Evolutionary conservation across 805 yeast species (phyloP), one percentile per base, ranked within the genome.

Genomic region (Saccharomycopsis babjevae): DNA sequence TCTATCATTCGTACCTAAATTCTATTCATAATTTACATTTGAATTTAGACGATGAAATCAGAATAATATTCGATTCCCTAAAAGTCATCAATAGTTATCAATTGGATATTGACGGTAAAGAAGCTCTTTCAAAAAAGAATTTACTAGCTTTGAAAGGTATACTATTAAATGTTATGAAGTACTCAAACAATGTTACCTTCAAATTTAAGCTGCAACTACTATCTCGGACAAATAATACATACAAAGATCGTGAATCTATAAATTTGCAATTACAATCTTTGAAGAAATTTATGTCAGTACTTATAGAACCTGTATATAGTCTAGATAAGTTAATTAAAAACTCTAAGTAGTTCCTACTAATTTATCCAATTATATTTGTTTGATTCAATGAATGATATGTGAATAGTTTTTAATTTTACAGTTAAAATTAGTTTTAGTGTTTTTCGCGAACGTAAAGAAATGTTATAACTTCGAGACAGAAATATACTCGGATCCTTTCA

Each of bases 21-120:
- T 60, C 64, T 40, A 58, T 38, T 39, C 60, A n/a, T 57, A 63
- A 60, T 38, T 60, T 32, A 5, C 60, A 42, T 57, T 55, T 40
- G 22, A 54, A 32, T 16, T 32, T 18, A 50, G 38, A 50, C 18
- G 59, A 30, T 32, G 16, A 40, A 54, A 20, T 50, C 56, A 2
- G 54, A 40, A 54, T 57, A 57, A 25, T 50, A 20, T 22, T 25
- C 15, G 42, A 42, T 36, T 20, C 46, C 20, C 18, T 25, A 22
- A 42, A 13, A 20, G 52, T 39, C 34, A 16, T 55, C 22, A 55
- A 32, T 25, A 42, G 22, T 46, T 46, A 46, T 46, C 30, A 25
- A 22, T 1, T 25, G 22, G 28, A 46, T 22, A 2, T 5, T 22
- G 32, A 46, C 7, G 13, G 16, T 25, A 46, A 8, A 10, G 32